Evolutionary conservation across 495 filamentous ascomycete species (phyloP).

Genomic region (Talaromyces liani): DNA sequence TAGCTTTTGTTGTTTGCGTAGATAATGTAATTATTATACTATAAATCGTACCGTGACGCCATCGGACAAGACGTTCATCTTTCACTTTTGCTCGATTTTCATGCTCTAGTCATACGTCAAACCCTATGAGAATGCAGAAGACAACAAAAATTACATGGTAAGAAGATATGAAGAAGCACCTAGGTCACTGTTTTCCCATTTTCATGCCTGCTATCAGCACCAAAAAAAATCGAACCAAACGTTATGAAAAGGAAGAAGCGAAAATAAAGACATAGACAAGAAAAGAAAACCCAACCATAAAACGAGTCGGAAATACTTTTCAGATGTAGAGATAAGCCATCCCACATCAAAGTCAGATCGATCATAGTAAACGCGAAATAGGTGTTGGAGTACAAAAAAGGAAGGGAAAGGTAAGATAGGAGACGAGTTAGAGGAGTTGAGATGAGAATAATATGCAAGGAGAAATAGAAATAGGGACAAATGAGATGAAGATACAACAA

Average conservation of each 20-base stretch:
- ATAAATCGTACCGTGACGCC: background rate
- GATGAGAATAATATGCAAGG: background rate
- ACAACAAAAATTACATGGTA: background rate
- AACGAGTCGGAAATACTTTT: constrained; percentile 6
- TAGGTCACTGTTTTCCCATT: background rate
- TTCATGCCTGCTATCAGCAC: background rate
- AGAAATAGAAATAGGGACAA: background rate
- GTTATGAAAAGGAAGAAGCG: background rate
- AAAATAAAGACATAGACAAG: background rate
- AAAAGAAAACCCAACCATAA: constrained; percentile 1
- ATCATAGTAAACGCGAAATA: background rate
- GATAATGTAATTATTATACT: background rate
- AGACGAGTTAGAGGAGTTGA: constrained; percentile 1
- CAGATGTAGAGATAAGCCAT: background rate
- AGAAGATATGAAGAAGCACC: background rate
- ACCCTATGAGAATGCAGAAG: background rate
- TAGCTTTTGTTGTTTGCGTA: background rate
- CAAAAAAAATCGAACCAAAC: background rate
- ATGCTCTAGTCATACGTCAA: background rate
- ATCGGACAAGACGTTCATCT: background rate
- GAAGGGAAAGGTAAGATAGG: background rate
- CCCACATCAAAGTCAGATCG: background rate
- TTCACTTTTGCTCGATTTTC: background rate
- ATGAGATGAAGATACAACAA: background rate
- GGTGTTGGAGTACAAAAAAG: background rate